A percentile compares a stretch with the other conserved stretches of the same genome.
Conservation (phyloP, 805 yeast species). For the Huiozyma sinensis region DNA sequence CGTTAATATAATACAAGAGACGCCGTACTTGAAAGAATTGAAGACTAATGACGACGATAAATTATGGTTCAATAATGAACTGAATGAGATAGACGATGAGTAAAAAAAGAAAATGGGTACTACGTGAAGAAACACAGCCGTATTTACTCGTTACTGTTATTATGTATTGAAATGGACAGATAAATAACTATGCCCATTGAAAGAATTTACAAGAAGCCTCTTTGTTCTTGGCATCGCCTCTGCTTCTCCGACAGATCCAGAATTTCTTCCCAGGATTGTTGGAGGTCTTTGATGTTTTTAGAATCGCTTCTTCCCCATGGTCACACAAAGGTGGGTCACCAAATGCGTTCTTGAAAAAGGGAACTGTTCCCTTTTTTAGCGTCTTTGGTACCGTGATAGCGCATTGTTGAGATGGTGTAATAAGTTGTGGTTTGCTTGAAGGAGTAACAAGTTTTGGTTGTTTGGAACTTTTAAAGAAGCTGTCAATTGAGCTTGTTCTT, state of each 20-base stretch:
- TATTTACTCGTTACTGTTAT: neutral
- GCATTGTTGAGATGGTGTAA: neutral
- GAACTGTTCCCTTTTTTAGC: neutral
- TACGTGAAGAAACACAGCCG: too few species aligned
- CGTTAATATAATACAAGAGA: conserved; percentile 14
- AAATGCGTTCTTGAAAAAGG: conserved; percentile 10
- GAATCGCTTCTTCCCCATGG: conserved; percentile 36
- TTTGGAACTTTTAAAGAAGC: conserved; percentile 3
- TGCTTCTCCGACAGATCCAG: conserved; percentile 40
- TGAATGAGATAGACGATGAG: conserved; percentile 14
- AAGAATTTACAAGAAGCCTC: conserved; percentile 42
- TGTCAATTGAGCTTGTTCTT: conserved; percentile 6
- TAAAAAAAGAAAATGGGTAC: too few species aligned
- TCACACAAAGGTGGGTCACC: conserved; percentile 36
- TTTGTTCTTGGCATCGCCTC: conserved; percentile 20
- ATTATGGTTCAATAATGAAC: conserved; percentile 17
- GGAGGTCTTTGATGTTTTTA: conserved; percentile 36
- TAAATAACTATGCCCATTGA: conserved; percentile 34
- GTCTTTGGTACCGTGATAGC: too few species aligned
- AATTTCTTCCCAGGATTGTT: conserved; percentile 40
- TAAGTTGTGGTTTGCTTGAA: neutral
- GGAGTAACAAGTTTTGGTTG: neutral
- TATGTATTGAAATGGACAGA: neutral
- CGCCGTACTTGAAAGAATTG: conserved; percentile 14
- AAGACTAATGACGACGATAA: conserved; percentile 20